These are phyloP conservation scores for Leccinellum luteum DNA, from an alignment of 768 basidiomycete species.

Conservation along the genomic window DNA sequence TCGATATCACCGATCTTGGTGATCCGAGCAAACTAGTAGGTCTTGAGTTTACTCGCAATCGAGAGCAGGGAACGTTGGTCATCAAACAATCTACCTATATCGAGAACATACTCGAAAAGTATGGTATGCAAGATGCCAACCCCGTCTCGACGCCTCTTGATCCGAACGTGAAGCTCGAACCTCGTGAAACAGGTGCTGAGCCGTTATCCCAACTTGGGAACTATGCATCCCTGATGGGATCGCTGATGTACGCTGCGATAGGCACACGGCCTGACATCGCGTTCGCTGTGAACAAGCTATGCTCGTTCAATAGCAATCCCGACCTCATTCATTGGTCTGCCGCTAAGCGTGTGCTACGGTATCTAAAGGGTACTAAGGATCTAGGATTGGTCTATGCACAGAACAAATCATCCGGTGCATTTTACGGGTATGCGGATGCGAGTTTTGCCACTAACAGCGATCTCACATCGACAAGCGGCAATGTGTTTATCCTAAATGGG, in stretches of 20 bases:
- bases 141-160: background rate
- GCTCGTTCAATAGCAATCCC: background rate
- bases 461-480: background rate
- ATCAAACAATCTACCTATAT: background rate
- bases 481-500: background rate
- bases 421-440: background rate
- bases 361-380: background rate
- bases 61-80: background rate
- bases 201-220: background rate
- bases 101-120: background rate
- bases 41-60: conserved; percentile 1
- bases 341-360: background rate
- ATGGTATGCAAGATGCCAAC: background rate
- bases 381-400: background rate
- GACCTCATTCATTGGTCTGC: background rate
- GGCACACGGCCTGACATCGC: background rate
- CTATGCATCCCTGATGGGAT: background rate
- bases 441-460: background rate
- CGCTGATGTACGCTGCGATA: background rate
- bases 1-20: conserved; percentile 12
- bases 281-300: background rate
- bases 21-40: conserved; percentile 22
- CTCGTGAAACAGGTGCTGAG: background rate
- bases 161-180: background rate
- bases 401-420: background rate